These are phyloP conservation scores for Xenosphaeropsis pyriputrescens DNA, from an alignment of 2,329 filamentous ascomycete species.

Conservation along the genomic window DNA sequence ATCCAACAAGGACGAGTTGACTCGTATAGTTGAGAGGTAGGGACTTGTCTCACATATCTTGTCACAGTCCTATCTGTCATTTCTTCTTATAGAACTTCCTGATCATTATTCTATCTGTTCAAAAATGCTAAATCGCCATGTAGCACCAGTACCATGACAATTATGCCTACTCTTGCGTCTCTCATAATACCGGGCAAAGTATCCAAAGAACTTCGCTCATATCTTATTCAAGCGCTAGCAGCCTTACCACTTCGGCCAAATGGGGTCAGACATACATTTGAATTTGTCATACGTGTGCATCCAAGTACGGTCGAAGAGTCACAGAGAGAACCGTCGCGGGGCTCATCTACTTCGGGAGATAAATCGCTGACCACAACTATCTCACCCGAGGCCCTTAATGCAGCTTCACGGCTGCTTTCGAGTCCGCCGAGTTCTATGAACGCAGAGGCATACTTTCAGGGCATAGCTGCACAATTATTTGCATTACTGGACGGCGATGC, in stretches of 20 bases:
- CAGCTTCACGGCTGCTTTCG: conserved; percentile 46
- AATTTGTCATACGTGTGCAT: conserved; percentile 58
- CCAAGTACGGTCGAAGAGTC: conserved; percentile 20
- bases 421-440: conserved; percentile 38
- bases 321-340: not conserved
- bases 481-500: conserved; percentile 44
- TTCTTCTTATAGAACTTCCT: not conserved
- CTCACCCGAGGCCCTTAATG: conserved; percentile 50
- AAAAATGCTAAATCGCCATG: conserved; percentile 4
- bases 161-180: conserved; percentile 46
- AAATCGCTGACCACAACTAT: conserved; percentile 41
- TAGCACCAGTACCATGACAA: conserved; percentile 30
- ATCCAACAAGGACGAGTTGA: conserved; percentile 8
- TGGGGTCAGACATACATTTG: conserved; percentile 52
- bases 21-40: conserved; percentile 11
- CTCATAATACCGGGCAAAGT: conserved; percentile 45
- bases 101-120: not conserved
- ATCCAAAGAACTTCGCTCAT: conserved; percentile 42
- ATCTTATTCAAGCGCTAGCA: conserved; percentile 41
- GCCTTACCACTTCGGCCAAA: conserved; percentile 43
- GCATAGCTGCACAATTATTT: conserved; percentile 45
- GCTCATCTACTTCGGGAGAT: conserved; percentile 4
- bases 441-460: conserved; percentile 42
- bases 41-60: not conserved
- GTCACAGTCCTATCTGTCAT: not conserved